Conservation (phyloP, 208 protist genomes). For the Acanthamoeba castellanii region DNA sequence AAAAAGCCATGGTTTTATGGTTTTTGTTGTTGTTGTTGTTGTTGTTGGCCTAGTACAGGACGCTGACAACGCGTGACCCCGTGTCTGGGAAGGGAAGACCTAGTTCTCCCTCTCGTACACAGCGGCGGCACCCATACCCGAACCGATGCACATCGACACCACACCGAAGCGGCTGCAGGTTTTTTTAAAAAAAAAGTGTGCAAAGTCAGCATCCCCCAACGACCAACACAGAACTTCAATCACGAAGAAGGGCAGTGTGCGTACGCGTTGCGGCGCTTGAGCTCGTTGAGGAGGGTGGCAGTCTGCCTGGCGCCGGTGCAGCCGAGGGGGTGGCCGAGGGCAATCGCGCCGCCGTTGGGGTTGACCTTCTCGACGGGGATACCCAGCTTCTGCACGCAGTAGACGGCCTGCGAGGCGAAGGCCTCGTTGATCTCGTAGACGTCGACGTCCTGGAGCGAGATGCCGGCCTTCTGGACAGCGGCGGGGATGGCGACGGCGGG, state of each 20-base stretch:
- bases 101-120: constrained; percentile 76
- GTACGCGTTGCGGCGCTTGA: constrained; percentile 74
- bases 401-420: constrained; percentile 65
- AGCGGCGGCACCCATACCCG: constrained; percentile 79
- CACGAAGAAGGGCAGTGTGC: background rate
- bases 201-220: no score
- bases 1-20: no score
- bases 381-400: constrained; percentile 69
- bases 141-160: constrained; percentile 84
- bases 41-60: no score
- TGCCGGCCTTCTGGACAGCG: constrained; percentile 83
- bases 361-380: constrained; percentile 83
- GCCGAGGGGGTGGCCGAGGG: constrained; percentile 90
- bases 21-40: no score
- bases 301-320: constrained; percentile 85
- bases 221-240: no score
- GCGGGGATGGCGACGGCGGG: constrained; percentile 86
- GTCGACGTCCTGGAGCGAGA: constrained; percentile 88
- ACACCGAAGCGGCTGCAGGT: constrained; percentile 76
- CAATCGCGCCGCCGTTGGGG: constrained; percentile 89
- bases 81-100: background rate
- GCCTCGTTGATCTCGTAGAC: constrained; percentile 90
- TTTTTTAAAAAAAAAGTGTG: background rate
- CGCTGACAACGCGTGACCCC: no score
- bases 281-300: constrained; percentile 82